A percentile compares a stretch with the other conserved stretches of the same genome.
Conservation (phyloP, 2,329 filamentous ascomycete genomes). For the Dothideomycetes sp. region DNA sequence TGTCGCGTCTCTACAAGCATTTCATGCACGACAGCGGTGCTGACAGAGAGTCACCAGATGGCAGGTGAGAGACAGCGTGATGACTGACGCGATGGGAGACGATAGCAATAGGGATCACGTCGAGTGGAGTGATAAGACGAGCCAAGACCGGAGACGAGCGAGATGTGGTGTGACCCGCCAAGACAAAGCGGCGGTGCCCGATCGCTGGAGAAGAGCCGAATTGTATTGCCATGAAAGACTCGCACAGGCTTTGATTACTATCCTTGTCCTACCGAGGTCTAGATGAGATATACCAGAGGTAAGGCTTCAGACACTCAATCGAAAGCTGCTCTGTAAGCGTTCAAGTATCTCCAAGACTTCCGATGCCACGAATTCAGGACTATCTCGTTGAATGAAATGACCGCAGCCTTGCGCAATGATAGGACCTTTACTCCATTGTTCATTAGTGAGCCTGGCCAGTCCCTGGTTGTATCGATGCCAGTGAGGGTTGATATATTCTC, state of each 20-base stretch:
- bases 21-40: not conserved
- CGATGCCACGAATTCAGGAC: constrained; percentile 34
- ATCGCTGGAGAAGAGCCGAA: not conserved
- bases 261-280: too few species aligned
- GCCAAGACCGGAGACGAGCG: not conserved
- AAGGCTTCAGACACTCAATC: too few species aligned
- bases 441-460: constrained; percentile 32
- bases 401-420: constrained; percentile 39
- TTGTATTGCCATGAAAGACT: not conserved
- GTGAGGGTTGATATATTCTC: constrained; percentile 40
- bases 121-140: not conserved
- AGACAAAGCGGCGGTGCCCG: not conserved
- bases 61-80: not conserved
- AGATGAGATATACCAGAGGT: too few species aligned
- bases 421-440: constrained; percentile 30
- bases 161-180: not conserved
- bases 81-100: not conserved
- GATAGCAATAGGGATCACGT: not conserved
- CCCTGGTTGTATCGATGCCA: constrained; percentile 46
- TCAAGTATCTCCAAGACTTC: constrained; percentile 1
- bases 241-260: not conserved
- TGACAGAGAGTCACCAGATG: not conserved
- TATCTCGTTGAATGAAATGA: constrained; percentile 46
- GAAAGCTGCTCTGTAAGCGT: not conserved
- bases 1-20: not conserved